Evolutionary conservation across 2,329 filamentous ascomycete genomes (phyloP).

Genomic region (Parafenestella ontariensis): DNA sequence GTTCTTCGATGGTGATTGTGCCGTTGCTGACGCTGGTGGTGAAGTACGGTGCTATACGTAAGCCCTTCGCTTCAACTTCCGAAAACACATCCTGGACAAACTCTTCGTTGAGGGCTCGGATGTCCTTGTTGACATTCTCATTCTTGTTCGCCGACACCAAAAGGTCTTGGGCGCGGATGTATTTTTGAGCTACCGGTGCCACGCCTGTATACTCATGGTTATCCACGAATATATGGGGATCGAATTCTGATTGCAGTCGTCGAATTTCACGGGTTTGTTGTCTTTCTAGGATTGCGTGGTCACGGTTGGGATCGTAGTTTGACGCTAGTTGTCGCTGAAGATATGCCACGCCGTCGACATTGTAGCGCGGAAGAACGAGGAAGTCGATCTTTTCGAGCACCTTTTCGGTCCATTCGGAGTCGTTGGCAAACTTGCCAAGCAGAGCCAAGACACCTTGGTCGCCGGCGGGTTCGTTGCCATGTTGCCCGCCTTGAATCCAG

Average conservation of each 20-base stretch:
- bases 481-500: constrained; percentile 38
- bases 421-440: constrained; percentile 35
- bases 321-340: constrained; percentile 28
- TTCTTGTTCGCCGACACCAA: constrained; percentile 40
- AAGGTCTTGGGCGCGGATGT: constrained; percentile 33
- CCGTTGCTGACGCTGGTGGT: constrained; percentile 24
- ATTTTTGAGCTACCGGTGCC: constrained; percentile 12
- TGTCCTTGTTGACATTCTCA: constrained; percentile 33
- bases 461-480: constrained; percentile 41
- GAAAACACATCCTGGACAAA: constrained; percentile 31
- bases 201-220: constrained; percentile 36
- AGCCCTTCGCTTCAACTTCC: constrained; percentile 17
- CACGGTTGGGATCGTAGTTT: constrained; percentile 38
- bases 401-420: constrained; percentile 27
- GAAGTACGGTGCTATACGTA: constrained; percentile 35
- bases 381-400: constrained; percentile 34
- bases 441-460: constrained; percentile 37
- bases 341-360: constrained; percentile 37
- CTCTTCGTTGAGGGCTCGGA: constrained; percentile 36
- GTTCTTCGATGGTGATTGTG: constrained; percentile 31
- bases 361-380: constrained; percentile 34
- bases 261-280: constrained; percentile 35
- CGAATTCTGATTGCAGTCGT: constrained; percentile 25
- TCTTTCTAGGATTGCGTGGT: constrained; percentile 35
- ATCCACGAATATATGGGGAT: constrained; percentile 36